phyloP scores from a whole-genome alignment of 78 protist species.

The Diacronema lutheri region DNA sequence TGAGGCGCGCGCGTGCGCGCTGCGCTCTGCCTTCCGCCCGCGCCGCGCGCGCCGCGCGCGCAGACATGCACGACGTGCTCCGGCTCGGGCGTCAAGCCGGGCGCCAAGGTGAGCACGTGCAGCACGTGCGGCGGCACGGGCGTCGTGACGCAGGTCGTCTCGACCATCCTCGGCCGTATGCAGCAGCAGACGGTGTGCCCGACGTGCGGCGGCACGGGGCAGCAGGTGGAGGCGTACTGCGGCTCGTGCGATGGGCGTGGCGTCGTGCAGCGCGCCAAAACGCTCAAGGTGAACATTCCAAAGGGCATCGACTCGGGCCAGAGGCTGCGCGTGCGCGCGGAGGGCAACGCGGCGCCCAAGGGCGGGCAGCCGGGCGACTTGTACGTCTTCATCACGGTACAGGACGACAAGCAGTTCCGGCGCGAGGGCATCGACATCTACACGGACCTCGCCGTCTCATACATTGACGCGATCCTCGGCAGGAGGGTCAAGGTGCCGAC shows the following conservation, averaged over 20 bases:
- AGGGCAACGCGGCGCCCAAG: conserved; percentile 43
- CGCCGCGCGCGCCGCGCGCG: conserved; percentile 21
- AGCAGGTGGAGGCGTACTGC: conserved; percentile 33
- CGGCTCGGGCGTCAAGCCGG: conserved; percentile 38
- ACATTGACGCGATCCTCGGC: conserved; percentile 45
- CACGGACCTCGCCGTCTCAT: not conserved
- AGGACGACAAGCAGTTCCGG: conserved; percentile 5
- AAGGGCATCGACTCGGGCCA: conserved; percentile 29
- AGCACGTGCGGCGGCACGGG: conserved; percentile 30
- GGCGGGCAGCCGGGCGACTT: conserved; percentile 50
- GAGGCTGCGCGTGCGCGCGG: conserved; percentile 16
- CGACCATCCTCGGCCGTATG: conserved; percentile 15
- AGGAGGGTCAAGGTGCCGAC: conserved; percentile 1
- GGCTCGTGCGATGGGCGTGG: conserved; percentile 37
- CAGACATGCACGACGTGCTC: not conserved
- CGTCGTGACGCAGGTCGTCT: not conserved
- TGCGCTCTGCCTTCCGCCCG: too few species aligned
- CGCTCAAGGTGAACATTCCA: conserved; percentile 27
- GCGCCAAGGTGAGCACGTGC: conserved; percentile 14
- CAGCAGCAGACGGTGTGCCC: conserved; percentile 9
- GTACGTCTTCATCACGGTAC: conserved; percentile 34
- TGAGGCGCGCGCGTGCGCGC: too few species aligned
- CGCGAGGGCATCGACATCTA: conserved; percentile 44
- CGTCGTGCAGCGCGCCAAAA: conserved; percentile 6
- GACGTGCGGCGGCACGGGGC: conserved; percentile 18